phyloP scores from a whole-genome alignment of 2,329 filamentous ascomycete species.

The Alternaria metachromatica region DNA sequence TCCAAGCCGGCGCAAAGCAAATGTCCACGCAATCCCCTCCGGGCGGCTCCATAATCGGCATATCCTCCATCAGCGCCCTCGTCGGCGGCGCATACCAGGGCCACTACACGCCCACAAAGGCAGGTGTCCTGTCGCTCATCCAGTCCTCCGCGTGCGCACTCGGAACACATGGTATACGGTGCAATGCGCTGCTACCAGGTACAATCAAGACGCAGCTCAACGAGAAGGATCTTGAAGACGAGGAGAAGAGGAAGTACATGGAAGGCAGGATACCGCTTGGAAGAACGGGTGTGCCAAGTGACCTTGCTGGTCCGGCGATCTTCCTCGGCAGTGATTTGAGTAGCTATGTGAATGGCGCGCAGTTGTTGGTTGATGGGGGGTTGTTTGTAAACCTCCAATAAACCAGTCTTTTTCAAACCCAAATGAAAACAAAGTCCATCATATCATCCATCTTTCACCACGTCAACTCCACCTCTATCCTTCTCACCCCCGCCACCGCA shows the following conservation, averaged over 20 bases:
- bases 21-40: slow-evolving; percentile 70
- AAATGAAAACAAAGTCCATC: not conserved
- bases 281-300: slow-evolving; percentile 56
- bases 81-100: slow-evolving; percentile 80
- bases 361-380: slow-evolving; percentile 86
- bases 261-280: slow-evolving; percentile 79
- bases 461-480: not conserved
- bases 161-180: slow-evolving; percentile 76
- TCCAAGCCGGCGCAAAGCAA: slow-evolving; percentile 83
- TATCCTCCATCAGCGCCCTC: slow-evolving; percentile 75
- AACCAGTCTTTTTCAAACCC: not conserved
- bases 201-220: slow-evolving; percentile 86
- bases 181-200: slow-evolving; percentile 83
- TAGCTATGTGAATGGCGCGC: slow-evolving; percentile 69
- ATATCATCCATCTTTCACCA: not conserved
- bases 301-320: slow-evolving; percentile 83
- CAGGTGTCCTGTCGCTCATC: slow-evolving; percentile 80
- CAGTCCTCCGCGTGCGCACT: slow-evolving; percentile 82
- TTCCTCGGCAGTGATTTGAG: slow-evolving; percentile 80
- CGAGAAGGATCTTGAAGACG: slow-evolving; percentile 78
- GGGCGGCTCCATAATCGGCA: slow-evolving; percentile 80
- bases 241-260: slow-evolving; percentile 77
- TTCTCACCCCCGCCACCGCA: not conserved
- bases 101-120: slow-evolving; percentile 88
- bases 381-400: slow-evolving; percentile 78